Evolutionary conservation across 1,284 basidiomycete species (phyloP).

Genomic region (Omphalotus olearius): DNA sequence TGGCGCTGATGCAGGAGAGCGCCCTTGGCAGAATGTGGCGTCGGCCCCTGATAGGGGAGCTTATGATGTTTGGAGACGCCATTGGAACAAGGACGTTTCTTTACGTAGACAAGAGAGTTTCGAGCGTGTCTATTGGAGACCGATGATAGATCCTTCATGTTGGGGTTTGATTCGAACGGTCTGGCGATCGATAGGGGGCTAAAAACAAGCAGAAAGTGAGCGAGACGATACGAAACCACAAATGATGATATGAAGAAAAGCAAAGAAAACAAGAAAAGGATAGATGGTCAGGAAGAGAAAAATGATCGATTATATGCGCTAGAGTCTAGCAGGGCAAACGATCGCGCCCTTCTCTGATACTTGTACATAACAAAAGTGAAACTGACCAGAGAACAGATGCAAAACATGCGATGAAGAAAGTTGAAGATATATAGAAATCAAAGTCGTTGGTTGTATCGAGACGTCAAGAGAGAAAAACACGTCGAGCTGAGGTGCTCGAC

Average conservation of each 20-base stretch:
- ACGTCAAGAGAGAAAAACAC: conserved; percentile 37
- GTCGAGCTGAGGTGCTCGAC: conserved; percentile 24
- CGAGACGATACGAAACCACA: conserved; percentile 3
- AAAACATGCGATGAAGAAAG: conserved; percentile 31
- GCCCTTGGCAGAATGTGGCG: conserved; percentile 60
- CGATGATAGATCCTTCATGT: conserved; percentile 73
- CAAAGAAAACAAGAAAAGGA: conserved; percentile 2
- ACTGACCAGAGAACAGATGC: conserved; percentile 34
- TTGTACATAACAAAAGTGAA: conserved; percentile 1
- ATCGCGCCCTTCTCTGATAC: conserved; percentile 4
- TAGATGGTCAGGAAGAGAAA: too few species aligned
- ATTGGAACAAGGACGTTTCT: conserved; percentile 77
- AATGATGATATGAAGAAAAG: not conserved
- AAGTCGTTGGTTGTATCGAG: conserved; percentile 44
- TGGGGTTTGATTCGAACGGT: conserved; percentile 35
- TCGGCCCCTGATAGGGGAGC: conserved; percentile 48
- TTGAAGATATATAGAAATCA: conserved; percentile 27
- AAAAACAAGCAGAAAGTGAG: conserved; percentile 18
- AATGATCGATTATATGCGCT: conserved; percentile 8
- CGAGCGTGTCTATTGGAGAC: conserved; percentile 55
- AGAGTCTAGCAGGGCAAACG: conserved; percentile 12
- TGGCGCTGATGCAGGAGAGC: conserved; percentile 58
- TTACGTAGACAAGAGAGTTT: conserved; percentile 62
- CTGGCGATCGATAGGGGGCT: conserved; percentile 42
- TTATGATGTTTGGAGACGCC: conserved; percentile 65